Base-by-base conservation (phyloP, 2,329 filamentous ascomycete species). In the Escovopsis sp. region DNA sequence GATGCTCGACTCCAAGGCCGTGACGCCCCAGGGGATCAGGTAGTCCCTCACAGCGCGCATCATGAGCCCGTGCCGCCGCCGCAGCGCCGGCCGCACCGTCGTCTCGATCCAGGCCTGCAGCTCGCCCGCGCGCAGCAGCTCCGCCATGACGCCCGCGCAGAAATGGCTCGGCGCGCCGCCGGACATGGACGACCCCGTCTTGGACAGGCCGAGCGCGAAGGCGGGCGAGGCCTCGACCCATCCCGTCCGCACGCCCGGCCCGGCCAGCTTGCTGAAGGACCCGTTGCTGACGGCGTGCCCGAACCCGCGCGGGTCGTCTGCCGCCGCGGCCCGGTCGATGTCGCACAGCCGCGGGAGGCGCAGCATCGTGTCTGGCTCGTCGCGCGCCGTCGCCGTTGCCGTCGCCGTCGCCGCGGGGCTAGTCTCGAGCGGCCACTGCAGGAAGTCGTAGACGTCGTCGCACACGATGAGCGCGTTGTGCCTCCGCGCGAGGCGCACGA, bases 401-500 rank as follows among this genome's bases (percentile, higher is more conserved):
- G 44, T 40, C 25, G 47, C 45, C 33, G 45, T 42, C 32, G 50
- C 48, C 57, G 65, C 32, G 60, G 58, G 31, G 53, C 53, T n/a
- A n/a, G n/a, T 39, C 36, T 62, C 54, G 1, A 65, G 52, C 2
- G 75, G 72, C 85, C 87, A 95, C 56, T 88, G 83, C 5, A 96
- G 68, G 49, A 89, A 81, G 58, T 96, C 89, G 57, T 98, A 98
- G 9, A 96, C 87, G 58, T 98, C 91, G 62, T 96, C 89, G 39
- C 76, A 76, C 25, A 95, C 70, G 42, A 95, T 62, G n/a, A 96
- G 70, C 7, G 84, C 85, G 57, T 96, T 79, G 57, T 81, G 76
- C 44, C 78, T 68, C 43, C 89, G 72, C 0, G 89, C 89, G 7
- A 95, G 61, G n/a, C 67, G 65, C 20, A 96, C 77, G 4, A 96